These are phyloP conservation scores for Penicillium sp. DNA, from an alignment of 2,329 filamentous ascomycete species.

Conservation along the genomic window DNA sequence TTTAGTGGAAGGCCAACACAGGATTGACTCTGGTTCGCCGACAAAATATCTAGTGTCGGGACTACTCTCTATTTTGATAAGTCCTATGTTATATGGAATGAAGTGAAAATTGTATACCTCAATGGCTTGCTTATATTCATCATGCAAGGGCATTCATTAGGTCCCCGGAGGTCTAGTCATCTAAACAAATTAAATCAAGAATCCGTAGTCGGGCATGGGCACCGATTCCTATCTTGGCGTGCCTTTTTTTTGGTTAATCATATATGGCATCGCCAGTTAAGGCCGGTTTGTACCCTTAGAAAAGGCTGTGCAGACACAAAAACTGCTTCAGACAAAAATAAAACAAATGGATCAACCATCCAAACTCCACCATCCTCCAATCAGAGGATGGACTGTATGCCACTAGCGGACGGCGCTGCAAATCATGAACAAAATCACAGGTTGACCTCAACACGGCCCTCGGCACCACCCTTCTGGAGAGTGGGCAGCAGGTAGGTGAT, in stretches of 20 bases:
- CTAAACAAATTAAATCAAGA: conserved; percentile 29
- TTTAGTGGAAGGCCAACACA: background rate
- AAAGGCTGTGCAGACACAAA: conserved; percentile 18
- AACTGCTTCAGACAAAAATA: conserved; percentile 21
- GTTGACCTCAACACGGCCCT: conserved; percentile 88
- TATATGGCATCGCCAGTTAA: conserved; percentile 24
- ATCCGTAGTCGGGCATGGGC: conserved; percentile 24
- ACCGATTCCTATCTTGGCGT: conserved; percentile 16
- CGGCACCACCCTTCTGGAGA: conserved; percentile 69
- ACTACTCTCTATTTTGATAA: background rate
- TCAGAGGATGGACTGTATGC: conserved; percentile 35
- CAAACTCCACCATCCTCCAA: conserved; percentile 37
- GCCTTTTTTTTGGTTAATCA: background rate
- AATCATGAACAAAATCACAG: conserved; percentile 53
- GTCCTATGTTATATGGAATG: background rate
- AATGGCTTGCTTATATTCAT: conserved; percentile 10
- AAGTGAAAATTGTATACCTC: background rate
- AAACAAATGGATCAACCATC: conserved; percentile 34
- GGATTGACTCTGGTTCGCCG: too few species aligned
- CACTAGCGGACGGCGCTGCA: conserved; percentile 29
- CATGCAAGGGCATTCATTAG: conserved; percentile 29
- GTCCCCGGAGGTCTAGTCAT: conserved; percentile 28
- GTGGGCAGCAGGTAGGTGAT: conserved; percentile 92
- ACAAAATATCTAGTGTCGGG: too few species aligned
- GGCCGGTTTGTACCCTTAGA: conserved; percentile 30